phyloP scores from a whole-genome alignment of 2,329 filamentous ascomycete species.

The Graphilbum fragrans region DNA sequence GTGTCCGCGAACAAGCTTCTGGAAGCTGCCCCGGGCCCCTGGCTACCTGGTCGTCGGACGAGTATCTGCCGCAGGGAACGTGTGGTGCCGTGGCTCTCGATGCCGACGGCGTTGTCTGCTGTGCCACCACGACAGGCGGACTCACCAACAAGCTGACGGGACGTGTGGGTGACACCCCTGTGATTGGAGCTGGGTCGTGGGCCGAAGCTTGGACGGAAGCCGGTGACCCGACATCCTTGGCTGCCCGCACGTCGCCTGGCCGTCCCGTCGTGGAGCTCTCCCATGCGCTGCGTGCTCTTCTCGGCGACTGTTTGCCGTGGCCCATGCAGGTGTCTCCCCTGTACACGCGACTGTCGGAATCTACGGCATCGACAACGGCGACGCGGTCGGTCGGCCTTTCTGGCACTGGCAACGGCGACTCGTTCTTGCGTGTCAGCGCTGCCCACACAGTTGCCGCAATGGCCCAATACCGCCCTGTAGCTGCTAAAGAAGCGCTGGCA shows the following conservation, averaged over 20 bases:
- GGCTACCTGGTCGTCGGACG: constrained; percentile 8
- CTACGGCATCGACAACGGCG: constrained; percentile 10
- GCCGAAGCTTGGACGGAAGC: constrained; percentile 66
- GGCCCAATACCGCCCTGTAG: constrained; percentile 45
- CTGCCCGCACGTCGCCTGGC: not conserved
- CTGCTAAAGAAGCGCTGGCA: constrained; percentile 46
- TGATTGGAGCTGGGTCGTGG: constrained; percentile 78
- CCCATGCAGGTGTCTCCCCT: not conserved
- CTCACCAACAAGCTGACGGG: constrained; percentile 83
- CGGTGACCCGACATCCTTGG: constrained; percentile 5
- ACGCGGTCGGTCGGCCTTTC: constrained; percentile 48
- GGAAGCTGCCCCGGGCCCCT: too few relatives aligned
- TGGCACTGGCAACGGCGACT: constrained; percentile 81
- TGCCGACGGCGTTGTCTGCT: constrained; percentile 58
- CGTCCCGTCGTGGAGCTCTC: constrained; percentile 26
- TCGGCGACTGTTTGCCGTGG: constrained; percentile 48
- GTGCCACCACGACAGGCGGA: constrained; percentile 59
- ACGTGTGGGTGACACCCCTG: constrained; percentile 76
- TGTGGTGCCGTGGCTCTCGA: constrained; percentile 76
- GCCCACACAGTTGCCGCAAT: constrained; percentile 62
- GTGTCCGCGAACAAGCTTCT: too few relatives aligned
- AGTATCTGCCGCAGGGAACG: constrained; percentile 70
- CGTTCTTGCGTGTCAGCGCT: constrained; percentile 63
- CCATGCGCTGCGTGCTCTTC: constrained; percentile 29
- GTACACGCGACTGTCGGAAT: not conserved